phyloP scores from a whole-genome alignment of 768 basidiomycete genomes.

The Hypsizygus marmoreus region DNA sequence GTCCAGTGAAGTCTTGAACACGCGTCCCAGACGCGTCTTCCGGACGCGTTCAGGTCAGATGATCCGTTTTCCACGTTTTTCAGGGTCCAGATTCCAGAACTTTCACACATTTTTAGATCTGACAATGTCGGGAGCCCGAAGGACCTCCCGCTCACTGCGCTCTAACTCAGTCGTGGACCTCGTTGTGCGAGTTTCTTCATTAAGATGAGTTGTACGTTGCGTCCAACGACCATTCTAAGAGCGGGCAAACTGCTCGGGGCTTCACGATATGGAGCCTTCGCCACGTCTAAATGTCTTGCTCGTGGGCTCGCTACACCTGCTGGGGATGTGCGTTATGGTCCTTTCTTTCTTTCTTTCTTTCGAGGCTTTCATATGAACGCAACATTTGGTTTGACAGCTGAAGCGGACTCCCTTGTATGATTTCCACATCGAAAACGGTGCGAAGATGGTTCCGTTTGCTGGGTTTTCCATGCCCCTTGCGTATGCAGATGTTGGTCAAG shows the following conservation, averaged over 20 bases:
- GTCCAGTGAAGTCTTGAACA: too few relatives aligned
- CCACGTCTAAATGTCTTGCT: background rate
- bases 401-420: conserved; percentile 81
- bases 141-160: too few relatives aligned
- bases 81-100: too few relatives aligned
- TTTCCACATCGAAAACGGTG: conserved; percentile 80
- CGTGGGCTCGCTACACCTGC: conserved; percentile 16
- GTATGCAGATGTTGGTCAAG: conserved; percentile 83
- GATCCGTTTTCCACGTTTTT: too few relatives aligned
- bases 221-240: conserved; percentile 10
- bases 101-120: too few relatives aligned
- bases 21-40: too few relatives aligned
- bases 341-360: background rate
- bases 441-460: conserved; percentile 96
- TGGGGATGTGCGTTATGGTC: conserved; percentile 13
- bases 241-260: conserved; percentile 1
- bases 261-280: background rate
- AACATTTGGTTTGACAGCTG: conserved; percentile 26
- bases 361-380: background rate
- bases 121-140: too few relatives aligned
- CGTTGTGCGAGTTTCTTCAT: background rate
- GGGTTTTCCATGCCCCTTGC: conserved; percentile 93
- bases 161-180: too few relatives aligned
- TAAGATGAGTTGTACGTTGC: conserved; percentile 7
- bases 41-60: too few relatives aligned